Base-by-base conservation (phyloP, 164 flowering plant species). In the Magnolia changhungtana region DNA sequence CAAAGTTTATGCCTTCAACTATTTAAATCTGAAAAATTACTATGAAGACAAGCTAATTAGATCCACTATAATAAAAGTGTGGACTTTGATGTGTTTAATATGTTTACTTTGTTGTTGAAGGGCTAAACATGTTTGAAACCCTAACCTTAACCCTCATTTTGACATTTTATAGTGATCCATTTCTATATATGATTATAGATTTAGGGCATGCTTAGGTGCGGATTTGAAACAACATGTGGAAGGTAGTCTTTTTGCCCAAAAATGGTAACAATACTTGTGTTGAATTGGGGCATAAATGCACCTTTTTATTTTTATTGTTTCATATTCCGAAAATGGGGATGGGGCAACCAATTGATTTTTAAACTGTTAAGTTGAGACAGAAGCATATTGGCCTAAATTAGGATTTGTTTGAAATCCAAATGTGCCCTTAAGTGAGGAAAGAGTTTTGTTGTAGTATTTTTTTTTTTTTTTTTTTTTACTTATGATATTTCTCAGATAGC, bases 401-500 rank as follows among this genome's bases (percentile, higher is more conserved):
- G 31, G 31, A 29, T 29, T 29, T 2, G 31, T 1, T 29, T 29
- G 31, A 29, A 29, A 29, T 29, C 31, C 31, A 29, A 29, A 29
- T 29, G 31, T 2, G 31, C 31, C 31, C 31, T 29, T 29, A 29
- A 1, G 31, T 29, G 2, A 29, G 31, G 31, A 29, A 29, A 29
- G 31, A 29, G 31, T 29, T 29, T 14, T 14, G 16, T 7, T 52
- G 59, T 52, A 52, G 59, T 52, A 52, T 52, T 52, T 52, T 3
- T 52, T 52, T 67, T 67, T 24, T 8, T 3, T n/a, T n/a, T n/a
- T n/a, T n/a, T n/a, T n/a, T n/a, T n/a, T n/a, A n/a, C n/a, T 67
- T 67, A 19, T 23, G 11, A 74, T 37, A 16, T 76, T 11, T 59
- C 50, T 63, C 91, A 95, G 98, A 77, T 84, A 88, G 75, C 85